A percentile compares a stretch with the other conserved stretches of the same genome.
These are phyloP conservation scores for Nannizziopsis barbatae DNA, from an alignment of 2,329 filamentous ascomycete genomes.

Conservation along the genomic window DNA sequence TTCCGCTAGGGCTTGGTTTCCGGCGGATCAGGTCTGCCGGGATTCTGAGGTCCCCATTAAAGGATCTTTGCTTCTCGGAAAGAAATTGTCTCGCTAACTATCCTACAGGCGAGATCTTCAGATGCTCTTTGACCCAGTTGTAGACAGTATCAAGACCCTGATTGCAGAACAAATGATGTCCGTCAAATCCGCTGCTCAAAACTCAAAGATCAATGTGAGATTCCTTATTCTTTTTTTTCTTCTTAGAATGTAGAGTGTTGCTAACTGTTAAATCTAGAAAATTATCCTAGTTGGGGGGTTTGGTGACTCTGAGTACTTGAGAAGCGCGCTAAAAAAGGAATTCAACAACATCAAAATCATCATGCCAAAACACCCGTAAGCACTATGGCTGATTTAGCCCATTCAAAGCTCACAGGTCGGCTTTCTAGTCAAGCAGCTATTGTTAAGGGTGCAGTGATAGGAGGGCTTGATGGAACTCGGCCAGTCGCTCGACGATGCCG, in stretches of 20 bases:
- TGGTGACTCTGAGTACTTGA: conserved; percentile 15
- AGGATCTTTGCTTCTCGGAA: not conserved
- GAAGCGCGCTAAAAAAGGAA: conserved; percentile 3
- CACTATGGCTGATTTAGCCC: too few relatives aligned
- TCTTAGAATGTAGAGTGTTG: too few relatives aligned
- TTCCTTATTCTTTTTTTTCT: too few relatives aligned
- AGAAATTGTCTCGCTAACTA: not conserved
- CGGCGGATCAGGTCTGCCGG: too few relatives aligned
- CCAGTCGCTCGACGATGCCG: conserved; percentile 8
- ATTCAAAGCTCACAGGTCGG: not conserved
- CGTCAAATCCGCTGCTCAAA: conserved; percentile 7
- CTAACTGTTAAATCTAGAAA: conserved; percentile 7
- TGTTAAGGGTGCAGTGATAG: conserved; percentile 9
- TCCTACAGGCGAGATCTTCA: conserved; percentile 10
- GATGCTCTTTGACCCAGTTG: conserved; percentile 13
- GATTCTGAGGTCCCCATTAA: not conserved
- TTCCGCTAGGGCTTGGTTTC: too few relatives aligned
- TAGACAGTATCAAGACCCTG: conserved; percentile 8
- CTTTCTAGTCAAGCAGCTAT: conserved; percentile 9
- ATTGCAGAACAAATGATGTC: conserved; percentile 11
- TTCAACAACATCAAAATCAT: conserved; percentile 1
- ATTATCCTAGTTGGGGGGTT: conserved; percentile 16
- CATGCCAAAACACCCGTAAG: conserved; percentile 8
- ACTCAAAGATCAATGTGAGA: conserved; percentile 10
- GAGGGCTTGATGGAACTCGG: conserved; percentile 8